Percentiles rank a stretch among this genome's conserved stretches.
Conservation (phyloP, 2,329 filamentous ascomycete species). For the Coniochaeta sp. region DNA sequence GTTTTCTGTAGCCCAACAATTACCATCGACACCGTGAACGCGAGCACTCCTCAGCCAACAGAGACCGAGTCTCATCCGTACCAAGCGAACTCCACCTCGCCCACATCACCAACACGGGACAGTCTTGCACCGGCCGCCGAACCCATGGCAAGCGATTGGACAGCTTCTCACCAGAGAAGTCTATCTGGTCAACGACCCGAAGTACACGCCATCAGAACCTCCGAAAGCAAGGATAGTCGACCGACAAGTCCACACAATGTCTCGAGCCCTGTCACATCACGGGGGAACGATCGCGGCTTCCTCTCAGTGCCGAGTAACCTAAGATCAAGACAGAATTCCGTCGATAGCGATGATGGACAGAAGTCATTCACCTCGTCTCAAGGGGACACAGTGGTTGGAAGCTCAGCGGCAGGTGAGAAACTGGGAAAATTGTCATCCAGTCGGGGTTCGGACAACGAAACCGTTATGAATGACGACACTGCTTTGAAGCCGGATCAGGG, state of each 20-base stretch:
- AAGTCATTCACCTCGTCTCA: conserved; percentile 51
- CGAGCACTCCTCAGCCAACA: conserved; percentile 19
- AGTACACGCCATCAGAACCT: conserved; percentile 47
- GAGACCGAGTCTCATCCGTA: conserved; percentile 18
- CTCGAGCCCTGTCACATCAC: conserved; percentile 46
- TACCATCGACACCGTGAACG: conserved; percentile 40
- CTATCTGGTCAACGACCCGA: conserved; percentile 29
- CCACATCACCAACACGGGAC: conserved; percentile 29
- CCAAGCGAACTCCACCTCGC: conserved; percentile 20
- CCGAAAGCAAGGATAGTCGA: conserved; percentile 58
- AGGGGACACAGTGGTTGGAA: conserved; percentile 53
- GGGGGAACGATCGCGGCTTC: conserved; percentile 44
- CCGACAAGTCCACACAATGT: conserved; percentile 69
- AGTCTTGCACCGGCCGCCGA: conserved; percentile 28
- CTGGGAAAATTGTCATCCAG: conserved; percentile 22
- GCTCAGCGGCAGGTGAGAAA: conserved; percentile 33
- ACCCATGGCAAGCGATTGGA: conserved; percentile 18
- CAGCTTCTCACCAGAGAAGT: conserved; percentile 17
- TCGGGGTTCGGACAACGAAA: conserved; percentile 34
- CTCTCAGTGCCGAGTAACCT: conserved; percentile 57
- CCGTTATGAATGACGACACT: conserved; percentile 56
- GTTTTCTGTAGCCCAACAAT: conserved; percentile 37
- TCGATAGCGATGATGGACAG: conserved; percentile 58
- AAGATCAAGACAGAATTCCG: conserved; percentile 59
- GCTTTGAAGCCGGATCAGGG: conserved; percentile 71